Conservation (phyloP, 1,284 basidiomycete genomes). For the Melampsora larici-populina region DNA sequence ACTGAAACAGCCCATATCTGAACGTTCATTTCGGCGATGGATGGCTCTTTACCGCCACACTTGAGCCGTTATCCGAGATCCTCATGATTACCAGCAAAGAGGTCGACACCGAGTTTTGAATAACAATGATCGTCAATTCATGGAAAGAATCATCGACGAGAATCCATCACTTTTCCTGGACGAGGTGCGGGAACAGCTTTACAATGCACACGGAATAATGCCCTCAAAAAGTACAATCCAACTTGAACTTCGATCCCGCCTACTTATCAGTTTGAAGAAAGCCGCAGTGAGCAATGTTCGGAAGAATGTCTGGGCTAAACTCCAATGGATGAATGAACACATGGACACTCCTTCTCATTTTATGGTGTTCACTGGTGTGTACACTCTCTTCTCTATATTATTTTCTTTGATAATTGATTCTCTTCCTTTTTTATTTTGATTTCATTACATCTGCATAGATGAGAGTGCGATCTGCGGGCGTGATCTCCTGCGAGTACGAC, state of each 20-base stretch:
- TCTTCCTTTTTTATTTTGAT: background rate
- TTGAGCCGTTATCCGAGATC: background rate
- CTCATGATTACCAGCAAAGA: background rate
- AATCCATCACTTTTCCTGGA: background rate
- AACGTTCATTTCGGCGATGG: too few species aligned
- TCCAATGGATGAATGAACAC: background rate
- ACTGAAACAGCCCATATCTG: too few species aligned
- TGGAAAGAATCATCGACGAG: background rate
- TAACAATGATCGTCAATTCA: background rate
- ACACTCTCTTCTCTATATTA: too few species aligned
- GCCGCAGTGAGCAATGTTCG: too few species aligned
- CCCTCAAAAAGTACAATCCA: background rate
- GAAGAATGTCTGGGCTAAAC: background rate
- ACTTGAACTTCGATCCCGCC: background rate
- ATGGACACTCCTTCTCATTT: background rate
- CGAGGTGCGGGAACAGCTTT: background rate
- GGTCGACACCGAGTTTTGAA: background rate
- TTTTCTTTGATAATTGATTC: background rate
- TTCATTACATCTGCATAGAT: background rate
- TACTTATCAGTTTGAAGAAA: too few species aligned
- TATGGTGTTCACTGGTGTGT: background rate
- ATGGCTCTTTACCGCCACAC: background rate
- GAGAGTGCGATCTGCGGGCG: conserved; percentile 1
- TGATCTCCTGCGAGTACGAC: background rate
- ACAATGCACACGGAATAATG: background rate